These are phyloP conservation scores for Linnemannia hyalina DNA, from an alignment of 192 early-diverging fungal genomes.

Conservation along the genomic window DNA sequence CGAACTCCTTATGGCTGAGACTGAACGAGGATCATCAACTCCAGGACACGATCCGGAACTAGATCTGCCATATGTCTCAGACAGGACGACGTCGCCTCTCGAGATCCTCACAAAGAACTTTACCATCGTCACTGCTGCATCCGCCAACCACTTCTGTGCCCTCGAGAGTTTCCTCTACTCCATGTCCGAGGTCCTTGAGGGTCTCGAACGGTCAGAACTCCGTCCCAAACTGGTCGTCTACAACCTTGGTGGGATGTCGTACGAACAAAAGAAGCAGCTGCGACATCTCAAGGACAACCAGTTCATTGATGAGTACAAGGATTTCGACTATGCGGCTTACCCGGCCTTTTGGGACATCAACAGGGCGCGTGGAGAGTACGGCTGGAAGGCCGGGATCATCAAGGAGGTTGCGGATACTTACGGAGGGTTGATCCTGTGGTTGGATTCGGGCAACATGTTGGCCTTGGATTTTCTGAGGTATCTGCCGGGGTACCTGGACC, in stretches of 20 bases:
- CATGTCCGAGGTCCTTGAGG: slow-evolving; percentile 48
- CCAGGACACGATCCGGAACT: slow-evolving; percentile 33
- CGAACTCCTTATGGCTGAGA: not conserved
- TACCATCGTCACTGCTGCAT: slow-evolving; percentile 67
- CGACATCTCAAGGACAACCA: slow-evolving; percentile 52
- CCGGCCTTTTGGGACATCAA: slow-evolving; percentile 65
- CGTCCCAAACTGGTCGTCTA: slow-evolving; percentile 63
- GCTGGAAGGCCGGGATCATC: slow-evolving; percentile 69
- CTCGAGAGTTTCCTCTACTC: slow-evolving; percentile 63
- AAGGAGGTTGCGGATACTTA: slow-evolving; percentile 59
- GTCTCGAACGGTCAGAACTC: slow-evolving; percentile 40
- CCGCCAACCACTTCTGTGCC: slow-evolving; percentile 66
- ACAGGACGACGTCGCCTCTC: slow-evolving; percentile 28
- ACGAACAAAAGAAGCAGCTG: slow-evolving; percentile 54
- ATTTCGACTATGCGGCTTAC: slow-evolving; percentile 61
- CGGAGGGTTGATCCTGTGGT: slow-evolving; percentile 61
- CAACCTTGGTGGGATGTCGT: slow-evolving; percentile 62
- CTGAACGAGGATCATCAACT: not conserved
- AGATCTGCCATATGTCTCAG: slow-evolving; percentile 30
- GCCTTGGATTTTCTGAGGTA: slow-evolving; percentile 56
- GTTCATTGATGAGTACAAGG: slow-evolving; percentile 58
- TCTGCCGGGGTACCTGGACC: slow-evolving; percentile 41
- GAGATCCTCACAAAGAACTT: slow-evolving; percentile 44
- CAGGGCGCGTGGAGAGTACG: slow-evolving; percentile 62
- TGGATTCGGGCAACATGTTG: slow-evolving; percentile 67